phyloP scores from a whole-genome alignment of 176 grass and related monocot species.

The Stipa capillata region DNA sequence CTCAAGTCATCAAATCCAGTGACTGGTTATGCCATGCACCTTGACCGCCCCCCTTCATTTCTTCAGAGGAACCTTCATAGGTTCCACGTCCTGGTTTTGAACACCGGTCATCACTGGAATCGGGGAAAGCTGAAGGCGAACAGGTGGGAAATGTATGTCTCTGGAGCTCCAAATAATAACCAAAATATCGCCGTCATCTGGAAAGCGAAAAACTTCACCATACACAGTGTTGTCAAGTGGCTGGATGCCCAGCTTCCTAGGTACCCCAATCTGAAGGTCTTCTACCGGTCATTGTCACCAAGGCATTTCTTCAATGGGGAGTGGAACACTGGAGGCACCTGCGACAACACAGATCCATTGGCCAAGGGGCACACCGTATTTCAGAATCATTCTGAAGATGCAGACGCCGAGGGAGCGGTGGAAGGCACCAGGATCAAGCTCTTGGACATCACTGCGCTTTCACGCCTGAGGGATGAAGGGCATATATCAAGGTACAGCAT shows the following conservation, averaged over 20 bases:
- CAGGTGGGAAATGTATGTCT: slow-evolving; percentile 33
- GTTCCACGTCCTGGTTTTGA: slow-evolving; percentile 36
- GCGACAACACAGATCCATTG: slow-evolving; percentile 24
- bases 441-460: slow-evolving; percentile 44
- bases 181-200: slow-evolving; percentile 2
- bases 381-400: slow-evolving; percentile 25
- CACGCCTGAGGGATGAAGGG: slow-evolving; percentile 37
- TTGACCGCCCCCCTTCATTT: slow-evolving; percentile 48
- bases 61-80: slow-evolving; percentile 30
- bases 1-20: slow-evolving; percentile 30
- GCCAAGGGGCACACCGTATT: slow-evolving; percentile 4
- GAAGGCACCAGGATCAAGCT: slow-evolving; percentile 35
- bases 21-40: slow-evolving; percentile 62
- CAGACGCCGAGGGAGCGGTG: not conserved
- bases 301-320: slow-evolving; percentile 53
- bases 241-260: slow-evolving; percentile 25
- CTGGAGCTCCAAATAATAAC: slow-evolving; percentile 13
- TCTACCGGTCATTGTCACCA: slow-evolving; percentile 47
- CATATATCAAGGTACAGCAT: slow-evolving; percentile 50
- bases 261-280: slow-evolving; percentile 22
- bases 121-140: slow-evolving; percentile 38
- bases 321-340: slow-evolving; percentile 44
- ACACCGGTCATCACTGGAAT: slow-evolving; percentile 51
- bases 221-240: slow-evolving; percentile 40
- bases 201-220: slow-evolving; percentile 30